phyloP scores from a whole-genome alignment of 176 grass and related monocot genomes.

The maize (Zea mays) region DNA sequence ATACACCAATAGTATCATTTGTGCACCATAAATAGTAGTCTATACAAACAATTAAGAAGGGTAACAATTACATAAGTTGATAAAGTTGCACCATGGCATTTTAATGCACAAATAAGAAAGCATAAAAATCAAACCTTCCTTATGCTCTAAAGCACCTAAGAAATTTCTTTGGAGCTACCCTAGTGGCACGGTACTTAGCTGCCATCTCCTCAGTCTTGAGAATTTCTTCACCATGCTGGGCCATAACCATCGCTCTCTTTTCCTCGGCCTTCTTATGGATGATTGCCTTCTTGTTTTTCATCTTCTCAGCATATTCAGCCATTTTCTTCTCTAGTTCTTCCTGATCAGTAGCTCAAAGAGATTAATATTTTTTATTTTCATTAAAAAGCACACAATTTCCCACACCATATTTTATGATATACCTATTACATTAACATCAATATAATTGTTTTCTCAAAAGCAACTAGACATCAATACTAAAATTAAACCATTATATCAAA shows the following conservation, averaged over 20 bases:
- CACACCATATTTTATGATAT: not conserved
- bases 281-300: slow-evolving; percentile 75
- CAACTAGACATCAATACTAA: not conserved
- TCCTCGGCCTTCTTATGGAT: slow-evolving; percentile 79
- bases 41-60: not conserved
- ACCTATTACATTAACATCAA: not conserved
- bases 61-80: not conserved
- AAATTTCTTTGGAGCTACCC: slow-evolving; percentile 66
- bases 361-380: not conserved
- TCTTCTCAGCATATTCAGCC: slow-evolving; percentile 68
- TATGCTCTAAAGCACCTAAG: slow-evolving; percentile 74
- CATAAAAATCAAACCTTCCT: not conserved
- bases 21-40: not conserved
- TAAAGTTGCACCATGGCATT: not conserved
- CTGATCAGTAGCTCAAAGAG: slow-evolving; percentile 32
- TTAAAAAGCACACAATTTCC: not conserved
- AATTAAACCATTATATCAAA: not conserved
- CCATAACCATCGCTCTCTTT: slow-evolving; percentile 63
- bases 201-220: slow-evolving; percentile 81
- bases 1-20: not conserved
- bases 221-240: slow-evolving; percentile 58
- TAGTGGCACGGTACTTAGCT: slow-evolving; percentile 71
- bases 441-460: not conserved
- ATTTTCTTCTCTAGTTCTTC: slow-evolving; percentile 80
- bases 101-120: not conserved